phyloP scores from a whole-genome alignment of 768 basidiomycete genomes.

The Vararia minispora region DNA sequence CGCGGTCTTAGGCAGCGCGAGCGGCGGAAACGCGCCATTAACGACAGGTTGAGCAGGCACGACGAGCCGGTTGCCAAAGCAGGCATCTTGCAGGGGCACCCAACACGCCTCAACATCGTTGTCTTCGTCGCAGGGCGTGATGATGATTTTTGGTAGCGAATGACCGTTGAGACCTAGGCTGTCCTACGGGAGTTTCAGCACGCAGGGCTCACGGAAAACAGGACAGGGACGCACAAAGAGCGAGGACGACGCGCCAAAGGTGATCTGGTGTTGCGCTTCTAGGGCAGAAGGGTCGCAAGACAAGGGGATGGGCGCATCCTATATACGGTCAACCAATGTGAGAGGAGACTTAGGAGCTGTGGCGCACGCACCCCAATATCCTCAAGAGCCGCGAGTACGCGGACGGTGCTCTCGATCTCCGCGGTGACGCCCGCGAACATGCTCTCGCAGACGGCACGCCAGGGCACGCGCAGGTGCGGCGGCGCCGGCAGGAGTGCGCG shows the following conservation, averaged over 20 bases:
- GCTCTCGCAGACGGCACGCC: slow-evolving; percentile 15
- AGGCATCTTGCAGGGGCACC: slow-evolving; percentile 44
- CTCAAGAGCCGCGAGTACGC: too few species aligned
- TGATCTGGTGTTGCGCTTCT: too few species aligned
- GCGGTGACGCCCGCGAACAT: slow-evolving; percentile 10
- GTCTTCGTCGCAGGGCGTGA: slow-evolving; percentile 35
- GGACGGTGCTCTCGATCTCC: slow-evolving; percentile 1
- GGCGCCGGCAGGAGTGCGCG: slow-evolving; percentile 12
- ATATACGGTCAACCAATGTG: too few species aligned
- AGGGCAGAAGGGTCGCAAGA: too few species aligned
- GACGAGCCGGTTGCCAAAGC: slow-evolving; percentile 37
- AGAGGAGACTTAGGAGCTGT: too few species aligned
- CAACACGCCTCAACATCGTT: slow-evolving; percentile 30
- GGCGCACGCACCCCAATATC: too few species aligned
- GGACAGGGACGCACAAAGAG: too few species aligned
- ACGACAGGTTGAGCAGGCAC: slow-evolving; percentile 37
- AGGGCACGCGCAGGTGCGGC: slow-evolving; percentile 13
- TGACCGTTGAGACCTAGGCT: too few species aligned
- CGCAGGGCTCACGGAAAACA: too few species aligned
- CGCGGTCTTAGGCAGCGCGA: slow-evolving; percentile 11
- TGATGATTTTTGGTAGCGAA: slow-evolving; percentile 36
- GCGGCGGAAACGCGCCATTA: slow-evolving; percentile 38
- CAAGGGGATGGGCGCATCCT: too few species aligned
- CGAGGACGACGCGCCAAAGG: too few species aligned
- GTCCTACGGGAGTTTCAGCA: too few species aligned